Evolutionary conservation across 768 basidiomycete species (phyloP), one percentile per base, ranked within the genome.

Genomic region (Boletus sp.): DNA sequence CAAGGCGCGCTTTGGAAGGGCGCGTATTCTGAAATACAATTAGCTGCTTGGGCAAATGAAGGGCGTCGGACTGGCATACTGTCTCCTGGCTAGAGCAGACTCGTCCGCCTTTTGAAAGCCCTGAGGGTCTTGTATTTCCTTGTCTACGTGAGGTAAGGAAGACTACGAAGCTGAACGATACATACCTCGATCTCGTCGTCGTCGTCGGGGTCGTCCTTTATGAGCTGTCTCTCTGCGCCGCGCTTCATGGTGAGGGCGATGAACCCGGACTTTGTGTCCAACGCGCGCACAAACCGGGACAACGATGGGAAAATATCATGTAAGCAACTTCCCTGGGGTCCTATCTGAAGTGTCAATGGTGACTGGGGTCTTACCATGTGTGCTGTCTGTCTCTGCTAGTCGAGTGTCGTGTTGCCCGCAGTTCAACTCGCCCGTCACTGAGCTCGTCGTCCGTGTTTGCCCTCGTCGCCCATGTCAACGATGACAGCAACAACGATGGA

Each of bases 201-300:
- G 17, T 74, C 76, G 28, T 76, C 77, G 18, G 49, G 66, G 29
- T 73, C 77, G 56, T 85, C 86, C 64, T 83, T 89, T 11, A 79
- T 77, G 35, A 92, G 66, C 63, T 92, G 87, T 58, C 73, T 81
- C 50, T 91, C 90, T 68, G 90, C 90, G 54, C 78, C 80, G 69
- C 90, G 82, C 73, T 92, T 92, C 87, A 90, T 86, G 63, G 47
- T 68, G 57, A 55, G 42, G 50, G 48, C 42, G 50, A 54, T 18
- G 28, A n/a, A 44, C 20, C 0, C 24, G 24, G 24, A 24, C 24
- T 24, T 24, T 24, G 24, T 20, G 17, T 5, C 11, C 46, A 58
- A 48, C 50, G 37, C 32, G 4, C n/a, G 49, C 17, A 47, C 33
- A 49, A 52, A 42, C 20, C n/a, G 30, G 29, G 33, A 32, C 15